Percentiles rank a stretch among this genome's conserved stretches.
These are phyloP conservation scores for Talaromyces stipitatus DNA, from an alignment of 495 filamentous ascomycete species.

Conservation along the genomic window DNA sequence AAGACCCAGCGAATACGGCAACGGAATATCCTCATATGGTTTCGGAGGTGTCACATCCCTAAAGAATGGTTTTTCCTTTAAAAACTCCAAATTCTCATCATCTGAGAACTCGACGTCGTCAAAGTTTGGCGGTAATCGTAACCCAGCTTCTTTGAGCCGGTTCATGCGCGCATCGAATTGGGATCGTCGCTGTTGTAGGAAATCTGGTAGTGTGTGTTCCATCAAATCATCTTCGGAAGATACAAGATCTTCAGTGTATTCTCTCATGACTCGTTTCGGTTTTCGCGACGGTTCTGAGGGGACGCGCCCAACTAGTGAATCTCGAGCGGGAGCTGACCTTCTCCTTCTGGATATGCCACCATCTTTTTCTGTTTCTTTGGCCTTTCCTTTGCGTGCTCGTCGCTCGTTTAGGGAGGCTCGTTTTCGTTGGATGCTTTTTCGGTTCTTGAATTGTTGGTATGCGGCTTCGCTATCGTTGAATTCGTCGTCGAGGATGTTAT, in stretches of 20 bases:
- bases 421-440: constrained; percentile 49
- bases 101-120: constrained; percentile 83
- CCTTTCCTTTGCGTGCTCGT: constrained; percentile 28
- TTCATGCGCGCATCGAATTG: constrained; percentile 48
- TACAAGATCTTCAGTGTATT: constrained; percentile 31
- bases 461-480: constrained; percentile 43
- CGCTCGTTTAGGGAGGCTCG: constrained; percentile 38
- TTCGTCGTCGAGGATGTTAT: constrained; percentile 28
- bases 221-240: constrained; percentile 49
- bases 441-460: constrained; percentile 52
- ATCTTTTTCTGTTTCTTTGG: constrained; percentile 11
- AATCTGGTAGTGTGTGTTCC: constrained; percentile 51
- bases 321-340: constrained; percentile 8
- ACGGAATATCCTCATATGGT: constrained; percentile 64
- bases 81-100: constrained; percentile 55
- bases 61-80: constrained; percentile 66
- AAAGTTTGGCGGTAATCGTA: constrained; percentile 74
- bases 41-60: constrained; percentile 51
- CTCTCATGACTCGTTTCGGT: constrained; percentile 16
- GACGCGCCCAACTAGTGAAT: constrained; percentile 5
- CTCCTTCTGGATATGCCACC: constrained; percentile 11
- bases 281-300: constrained; percentile 8
- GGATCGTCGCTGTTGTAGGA: constrained; percentile 44
- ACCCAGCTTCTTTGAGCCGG: constrained; percentile 54
- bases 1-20: constrained; percentile 69